Percentiles rank a stretch among this genome's conserved stretches.
These are phyloP conservation scores for Lactarius quietus DNA, from an alignment of 768 basidiomycete genomes.

Conservation along the genomic window DNA sequence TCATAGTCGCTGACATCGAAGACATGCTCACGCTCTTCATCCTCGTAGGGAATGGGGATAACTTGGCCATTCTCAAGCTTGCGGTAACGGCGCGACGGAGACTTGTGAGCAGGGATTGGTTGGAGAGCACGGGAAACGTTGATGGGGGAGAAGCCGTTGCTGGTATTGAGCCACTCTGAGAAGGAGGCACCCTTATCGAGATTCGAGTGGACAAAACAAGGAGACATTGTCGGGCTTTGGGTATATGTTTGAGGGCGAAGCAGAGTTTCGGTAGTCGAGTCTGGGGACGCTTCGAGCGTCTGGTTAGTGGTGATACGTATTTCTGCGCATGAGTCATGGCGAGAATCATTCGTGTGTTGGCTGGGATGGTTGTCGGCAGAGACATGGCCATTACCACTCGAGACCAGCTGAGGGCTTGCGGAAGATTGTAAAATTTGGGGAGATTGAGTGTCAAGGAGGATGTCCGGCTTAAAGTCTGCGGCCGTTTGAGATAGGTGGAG, in stretches of 20 bases:
- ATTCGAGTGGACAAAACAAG: constrained; percentile 91
- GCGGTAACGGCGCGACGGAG: constrained; percentile 28
- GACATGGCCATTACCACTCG: neutral
- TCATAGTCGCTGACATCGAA: constrained; percentile 47
- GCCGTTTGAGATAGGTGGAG: constrained; percentile 34
- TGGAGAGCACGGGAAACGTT: constrained; percentile 52
- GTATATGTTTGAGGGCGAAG: constrained; percentile 24
- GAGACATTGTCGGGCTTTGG: constrained; percentile 52
- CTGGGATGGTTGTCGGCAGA: neutral
- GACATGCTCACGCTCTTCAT: constrained; percentile 22
- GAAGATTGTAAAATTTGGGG: constrained; percentile 27
- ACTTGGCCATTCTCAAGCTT: constrained; percentile 25
- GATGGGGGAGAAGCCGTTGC: constrained; percentile 35
- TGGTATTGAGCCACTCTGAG: constrained; percentile 59
- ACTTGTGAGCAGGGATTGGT: constrained; percentile 16
- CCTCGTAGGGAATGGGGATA: constrained; percentile 28
- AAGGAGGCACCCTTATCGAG: constrained; percentile 80
- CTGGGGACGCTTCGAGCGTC: constrained; percentile 9
- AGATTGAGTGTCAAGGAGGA: constrained; percentile 38
- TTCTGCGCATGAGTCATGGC: neutral
- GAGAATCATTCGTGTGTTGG: neutral
- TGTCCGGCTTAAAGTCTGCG: constrained; percentile 36
- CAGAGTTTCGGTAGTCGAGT: constrained; percentile 6
- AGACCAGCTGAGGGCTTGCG: neutral
- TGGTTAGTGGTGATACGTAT: neutral